Evolutionary conservation across 2,329 filamentous ascomycete species (phyloP), one percentile per base, ranked within the genome.

Genomic region (Exophiala lecanii-corni): DNA sequence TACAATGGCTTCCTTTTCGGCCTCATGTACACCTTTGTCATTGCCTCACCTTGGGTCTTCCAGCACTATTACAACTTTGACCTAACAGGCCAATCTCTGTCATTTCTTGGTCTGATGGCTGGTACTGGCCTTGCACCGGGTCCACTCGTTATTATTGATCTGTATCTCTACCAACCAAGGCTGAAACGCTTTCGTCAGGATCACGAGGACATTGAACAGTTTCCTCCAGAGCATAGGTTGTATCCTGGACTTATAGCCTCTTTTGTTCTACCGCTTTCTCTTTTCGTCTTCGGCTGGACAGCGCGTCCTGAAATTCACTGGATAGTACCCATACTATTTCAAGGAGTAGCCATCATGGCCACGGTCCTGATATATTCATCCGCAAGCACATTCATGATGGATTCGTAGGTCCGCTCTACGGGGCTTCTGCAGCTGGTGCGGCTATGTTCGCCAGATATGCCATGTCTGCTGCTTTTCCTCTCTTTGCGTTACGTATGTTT

Each of bases 21-120:
- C 5, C 70, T 91, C 1, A 77, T 94, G 1, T 94, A 92, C 59
- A 80, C 91, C 19, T 91, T 91, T 69, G 71, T 95, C 35, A 89
- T 86, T 0, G 85, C 87, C 1, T 94, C 92, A 54, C 82, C 85
- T 0, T 78, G 91, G 37, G 84, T 94, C 35, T 94, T 92, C 66
- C 19, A 49, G 20, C 48, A 49, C 35, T 51, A 54, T 38, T 54
- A 54, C 23, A 34, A 31, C 12, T 54, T 54, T 38, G 26, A 25
- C 21, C 19, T 46, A 4, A 47, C 41, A 3, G 51, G 34, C 18
- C 51, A 54, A 35, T 45, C 45, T 3, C 35, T 54, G n/a, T 52
- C 51, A 3, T 54, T 54, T 30, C 41, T 54, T n/a, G 51, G 51
- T 10, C 36, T 54, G 16, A 50, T 54, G 34, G 34, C 20, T 9